phyloP scores from a whole-genome alignment of 805 yeast species.

The Zygosaccharomyces pseudorouxii region DNA sequence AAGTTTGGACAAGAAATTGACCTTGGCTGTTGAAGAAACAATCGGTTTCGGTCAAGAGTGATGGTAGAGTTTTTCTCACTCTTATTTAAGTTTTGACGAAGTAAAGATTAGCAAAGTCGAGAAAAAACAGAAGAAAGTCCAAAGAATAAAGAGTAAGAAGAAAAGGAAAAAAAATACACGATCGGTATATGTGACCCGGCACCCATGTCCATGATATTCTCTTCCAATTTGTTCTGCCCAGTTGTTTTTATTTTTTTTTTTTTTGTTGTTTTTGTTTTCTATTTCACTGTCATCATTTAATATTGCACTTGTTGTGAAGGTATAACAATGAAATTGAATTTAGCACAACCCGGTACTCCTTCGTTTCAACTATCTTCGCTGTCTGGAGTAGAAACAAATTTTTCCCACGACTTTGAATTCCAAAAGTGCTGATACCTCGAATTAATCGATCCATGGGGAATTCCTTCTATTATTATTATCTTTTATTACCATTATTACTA shows the following conservation, averaged over 20 bases:
- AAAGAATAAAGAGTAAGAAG: background rate
- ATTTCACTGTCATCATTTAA: background rate
- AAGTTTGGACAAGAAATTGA: constrained; percentile 79
- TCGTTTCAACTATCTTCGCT: background rate
- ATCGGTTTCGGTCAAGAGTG: constrained; percentile 98
- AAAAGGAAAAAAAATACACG: background rate
- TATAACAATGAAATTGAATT: background rate
- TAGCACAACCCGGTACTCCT: background rate
- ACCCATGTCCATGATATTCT: background rate
- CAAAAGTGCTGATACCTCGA: constrained; percentile 3
- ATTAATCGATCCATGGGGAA: background rate
- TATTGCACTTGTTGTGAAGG: background rate
- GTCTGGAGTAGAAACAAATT: background rate
- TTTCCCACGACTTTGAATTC: background rate
- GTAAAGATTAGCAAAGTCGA: background rate
- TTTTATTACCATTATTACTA: background rate
- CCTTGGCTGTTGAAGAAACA: constrained; percentile 97
- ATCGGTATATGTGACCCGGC: background rate
- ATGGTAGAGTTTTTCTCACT: background rate
- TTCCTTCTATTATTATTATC: background rate
- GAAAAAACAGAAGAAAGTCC: background rate
- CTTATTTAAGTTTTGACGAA: background rate
- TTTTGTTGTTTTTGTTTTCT: background rate
- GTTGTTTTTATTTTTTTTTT: background rate
- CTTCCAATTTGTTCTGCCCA: background rate